phyloP scores from a whole-genome alignment of 495 filamentous ascomycete genomes.

The Penicillium silybi region DNA sequence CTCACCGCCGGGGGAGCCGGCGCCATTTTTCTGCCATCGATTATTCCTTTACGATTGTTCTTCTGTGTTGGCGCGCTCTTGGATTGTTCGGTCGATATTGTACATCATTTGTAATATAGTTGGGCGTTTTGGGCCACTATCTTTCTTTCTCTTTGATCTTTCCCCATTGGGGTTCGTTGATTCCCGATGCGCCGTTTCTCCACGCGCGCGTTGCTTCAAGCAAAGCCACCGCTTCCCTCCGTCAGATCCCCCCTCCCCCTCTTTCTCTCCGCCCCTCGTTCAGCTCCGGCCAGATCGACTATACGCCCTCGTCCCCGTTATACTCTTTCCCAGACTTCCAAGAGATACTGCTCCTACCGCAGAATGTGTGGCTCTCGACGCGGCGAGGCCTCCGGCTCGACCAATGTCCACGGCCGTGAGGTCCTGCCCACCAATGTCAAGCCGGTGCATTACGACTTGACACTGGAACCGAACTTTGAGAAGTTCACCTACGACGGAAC shows the following conservation, averaged over 20 bases:
- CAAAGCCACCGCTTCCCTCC: conserved; percentile 42
- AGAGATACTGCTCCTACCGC: conserved; percentile 48
- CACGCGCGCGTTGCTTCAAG: conserved; percentile 37
- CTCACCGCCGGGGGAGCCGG: conserved; percentile 10
- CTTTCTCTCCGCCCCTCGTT: conserved; percentile 29
- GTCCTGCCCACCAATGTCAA: conserved; percentile 66
- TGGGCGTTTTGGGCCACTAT: conserved; percentile 6
- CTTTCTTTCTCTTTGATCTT: conserved; percentile 6
- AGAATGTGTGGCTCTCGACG: conserved; percentile 47
- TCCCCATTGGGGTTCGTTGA: conserved; percentile 16
- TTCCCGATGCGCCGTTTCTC: conserved; percentile 39
- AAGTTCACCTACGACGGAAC: conserved; percentile 60
- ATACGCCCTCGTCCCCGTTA: conserved; percentile 21
- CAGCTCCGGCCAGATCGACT: conserved; percentile 14
- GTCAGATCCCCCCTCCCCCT: conserved; percentile 31
- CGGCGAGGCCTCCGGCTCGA: conserved; percentile 40
- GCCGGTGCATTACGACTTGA: conserved; percentile 62
- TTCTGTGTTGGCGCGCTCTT: conserved; percentile 1
- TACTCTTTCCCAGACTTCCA: conserved; percentile 35
- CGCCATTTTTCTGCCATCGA: conserved; percentile 12
- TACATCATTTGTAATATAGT: conserved; percentile 10
- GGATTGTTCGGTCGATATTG: neutral
- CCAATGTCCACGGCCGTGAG: conserved; percentile 56
- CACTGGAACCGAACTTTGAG: conserved; percentile 63
- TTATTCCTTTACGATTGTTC: conserved; percentile 22